Conservation (phyloP, 495 filamentous ascomycete species). For the Hypoxylon trugodes region DNA sequence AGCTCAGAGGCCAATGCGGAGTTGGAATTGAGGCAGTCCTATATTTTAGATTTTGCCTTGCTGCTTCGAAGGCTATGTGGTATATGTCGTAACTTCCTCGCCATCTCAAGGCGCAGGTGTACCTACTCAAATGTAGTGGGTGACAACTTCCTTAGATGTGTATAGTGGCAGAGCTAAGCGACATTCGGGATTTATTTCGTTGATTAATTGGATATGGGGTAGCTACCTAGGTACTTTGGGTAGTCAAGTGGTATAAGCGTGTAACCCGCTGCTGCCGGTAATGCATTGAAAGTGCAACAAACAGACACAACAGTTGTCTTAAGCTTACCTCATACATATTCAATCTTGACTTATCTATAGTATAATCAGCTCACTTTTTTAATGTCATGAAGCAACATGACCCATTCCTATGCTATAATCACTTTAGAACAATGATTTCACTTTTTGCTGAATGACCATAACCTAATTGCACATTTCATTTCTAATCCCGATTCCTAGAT, state of each 20-base stretch:
- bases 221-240: no score
- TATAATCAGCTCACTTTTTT: no score
- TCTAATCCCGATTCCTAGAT: no score
- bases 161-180: not conserved
- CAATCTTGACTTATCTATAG: no score
- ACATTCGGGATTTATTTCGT: conserved; percentile 4
- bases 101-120: conserved; percentile 30
- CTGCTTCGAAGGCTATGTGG: conserved; percentile 29
- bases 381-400: no score
- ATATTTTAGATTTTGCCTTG: not conserved
- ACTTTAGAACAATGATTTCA: not conserved
- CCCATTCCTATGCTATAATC: not conserved
- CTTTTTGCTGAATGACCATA: not conserved
- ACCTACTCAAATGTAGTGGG: no score
- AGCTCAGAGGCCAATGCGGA: not conserved
- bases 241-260: not conserved
- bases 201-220: no score
- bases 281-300: not conserved
- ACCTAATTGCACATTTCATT: not conserved
- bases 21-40: not conserved
- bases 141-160: not conserved
- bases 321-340: not conserved
- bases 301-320: not conserved
- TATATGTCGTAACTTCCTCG: no score
- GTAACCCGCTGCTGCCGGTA: not conserved